Conservation (phyloP, 768 basidiomycete genomes). For the Leccinum subgranulosum region DNA sequence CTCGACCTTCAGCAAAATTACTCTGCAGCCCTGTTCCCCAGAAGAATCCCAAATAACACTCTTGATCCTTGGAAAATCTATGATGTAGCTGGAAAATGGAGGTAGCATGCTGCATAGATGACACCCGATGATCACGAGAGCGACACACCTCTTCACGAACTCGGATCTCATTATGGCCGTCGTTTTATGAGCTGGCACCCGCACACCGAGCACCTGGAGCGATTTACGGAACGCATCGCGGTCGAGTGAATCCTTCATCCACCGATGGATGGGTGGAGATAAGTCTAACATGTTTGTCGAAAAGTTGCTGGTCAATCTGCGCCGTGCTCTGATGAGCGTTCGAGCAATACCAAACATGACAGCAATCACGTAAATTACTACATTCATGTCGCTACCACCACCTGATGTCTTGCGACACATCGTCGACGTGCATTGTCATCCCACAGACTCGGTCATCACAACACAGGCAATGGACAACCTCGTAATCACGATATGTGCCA, state of each 20-base stretch:
- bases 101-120: background rate
- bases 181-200: conserved; percentile 56
- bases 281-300: conserved; percentile 31
- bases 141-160: conserved; percentile 55
- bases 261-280: conserved; percentile 48
- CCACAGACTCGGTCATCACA: conserved; percentile 67
- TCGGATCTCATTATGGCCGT: conserved; percentile 54
- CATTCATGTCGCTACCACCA: conserved; percentile 19
- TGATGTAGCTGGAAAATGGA: conserved; percentile 44
- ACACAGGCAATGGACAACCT: conserved; percentile 51
- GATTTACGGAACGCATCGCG: conserved; percentile 60
- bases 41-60: conserved; percentile 53
- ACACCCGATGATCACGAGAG: conserved; percentile 4
- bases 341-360: conserved; percentile 18
- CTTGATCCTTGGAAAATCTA: conserved; percentile 68
- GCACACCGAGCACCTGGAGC: conserved; percentile 65
- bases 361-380: conserved; percentile 1
- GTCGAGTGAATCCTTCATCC: conserved; percentile 55
- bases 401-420: conserved; percentile 59
- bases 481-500: conserved; percentile 74
- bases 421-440: conserved; percentile 90
- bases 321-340: background rate
- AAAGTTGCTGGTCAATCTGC: background rate
- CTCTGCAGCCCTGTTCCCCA: conserved; percentile 46
- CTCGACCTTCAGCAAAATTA: conserved; percentile 65